These are phyloP conservation scores for Zygotorulaspora sp. DNA, from an alignment of 805 yeast genomes.

Conservation along the genomic window DNA sequence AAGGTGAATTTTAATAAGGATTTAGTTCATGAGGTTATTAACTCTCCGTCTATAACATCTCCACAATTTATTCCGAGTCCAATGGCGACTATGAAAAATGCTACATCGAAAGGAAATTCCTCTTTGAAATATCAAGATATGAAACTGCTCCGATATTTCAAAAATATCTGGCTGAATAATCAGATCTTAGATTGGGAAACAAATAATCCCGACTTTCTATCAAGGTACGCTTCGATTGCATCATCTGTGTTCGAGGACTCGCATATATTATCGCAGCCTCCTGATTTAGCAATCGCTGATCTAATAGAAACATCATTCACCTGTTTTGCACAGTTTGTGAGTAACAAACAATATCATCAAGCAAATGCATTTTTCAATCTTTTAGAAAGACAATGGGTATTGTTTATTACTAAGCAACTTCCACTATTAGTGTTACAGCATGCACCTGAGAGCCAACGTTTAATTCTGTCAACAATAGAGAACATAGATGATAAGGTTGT, in stretches of 20 bases:
- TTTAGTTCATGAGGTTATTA: conserved; percentile 15
- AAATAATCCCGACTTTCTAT: conserved; percentile 29
- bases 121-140: conserved; percentile 26
- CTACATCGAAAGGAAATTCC: conserved; percentile 10
- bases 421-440: conserved; percentile 42
- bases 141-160: conserved; percentile 32
- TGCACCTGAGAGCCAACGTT: conserved; percentile 25
- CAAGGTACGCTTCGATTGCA: conserved; percentile 32
- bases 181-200: conserved; percentile 37
- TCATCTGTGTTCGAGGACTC: conserved; percentile 33
- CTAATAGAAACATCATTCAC: conserved; percentile 38
- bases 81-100: conserved; percentile 17
- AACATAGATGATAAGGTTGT: conserved; percentile 30
- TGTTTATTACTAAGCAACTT: conserved; percentile 43
- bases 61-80: conserved; percentile 32
- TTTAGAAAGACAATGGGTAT: conserved; percentile 41
- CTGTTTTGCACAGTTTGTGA: conserved; percentile 43
- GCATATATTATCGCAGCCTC: conserved; percentile 19
- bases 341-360: conserved; percentile 39
- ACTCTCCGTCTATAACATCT: conserved; percentile 31
- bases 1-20: conserved; percentile 12
- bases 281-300: conserved; percentile 27
- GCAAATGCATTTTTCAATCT: conserved; percentile 34
- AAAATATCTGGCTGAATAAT: conserved; percentile 39
- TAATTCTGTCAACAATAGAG: conserved; percentile 26